Percentiles rank a stretch among this genome's conserved stretches.
Conservation (phyloP, 352 stramenopile genomes). For the Pythium utonaiense region DNA sequence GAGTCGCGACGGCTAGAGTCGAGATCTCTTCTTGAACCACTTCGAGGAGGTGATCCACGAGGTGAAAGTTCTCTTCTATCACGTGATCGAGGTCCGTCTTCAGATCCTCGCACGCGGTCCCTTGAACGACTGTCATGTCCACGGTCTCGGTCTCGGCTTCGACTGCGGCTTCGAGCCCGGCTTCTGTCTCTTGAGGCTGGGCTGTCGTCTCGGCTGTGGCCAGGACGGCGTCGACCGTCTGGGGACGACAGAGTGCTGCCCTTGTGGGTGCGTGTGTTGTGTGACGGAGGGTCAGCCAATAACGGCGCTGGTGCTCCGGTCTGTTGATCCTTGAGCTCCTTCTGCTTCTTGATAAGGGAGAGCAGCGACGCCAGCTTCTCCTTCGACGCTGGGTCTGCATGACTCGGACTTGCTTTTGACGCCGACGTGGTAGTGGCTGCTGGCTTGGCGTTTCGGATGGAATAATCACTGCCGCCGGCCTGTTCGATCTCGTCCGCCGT, state of each 20-base stretch:
- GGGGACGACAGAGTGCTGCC: not conserved
- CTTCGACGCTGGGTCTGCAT: constrained; percentile 22
- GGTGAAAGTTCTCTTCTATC: constrained; percentile 14
- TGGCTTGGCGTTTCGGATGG: constrained; percentile 19
- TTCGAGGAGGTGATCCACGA: constrained; percentile 13
- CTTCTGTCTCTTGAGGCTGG: not conserved
- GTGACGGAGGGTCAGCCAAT: not conserved
- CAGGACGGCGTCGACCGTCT: not conserved
- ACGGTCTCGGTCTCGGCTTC: constrained; percentile 1
- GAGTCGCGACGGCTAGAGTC: constrained; percentile 27
- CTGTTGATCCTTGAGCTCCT: constrained; percentile 40
- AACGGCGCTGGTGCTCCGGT: constrained; percentile 10
- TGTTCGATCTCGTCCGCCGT: constrained; percentile 57
- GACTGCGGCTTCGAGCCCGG: constrained; percentile 10
- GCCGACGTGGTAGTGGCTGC: too few species aligned
- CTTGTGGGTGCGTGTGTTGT: not conserved
- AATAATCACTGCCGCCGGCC: constrained; percentile 43
- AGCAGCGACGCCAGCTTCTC: constrained; percentile 61
- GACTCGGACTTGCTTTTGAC: constrained; percentile 15
- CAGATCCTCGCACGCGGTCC: constrained; percentile 16
- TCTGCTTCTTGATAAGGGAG: constrained; percentile 84
- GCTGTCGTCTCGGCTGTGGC: not conserved
- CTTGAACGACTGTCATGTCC: constrained; percentile 7
- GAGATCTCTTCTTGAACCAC: constrained; percentile 23
- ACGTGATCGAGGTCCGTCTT: constrained; percentile 25